Conservation (phyloP, 768 basidiomycete genomes). For the Megacollybia marginata region DNA sequence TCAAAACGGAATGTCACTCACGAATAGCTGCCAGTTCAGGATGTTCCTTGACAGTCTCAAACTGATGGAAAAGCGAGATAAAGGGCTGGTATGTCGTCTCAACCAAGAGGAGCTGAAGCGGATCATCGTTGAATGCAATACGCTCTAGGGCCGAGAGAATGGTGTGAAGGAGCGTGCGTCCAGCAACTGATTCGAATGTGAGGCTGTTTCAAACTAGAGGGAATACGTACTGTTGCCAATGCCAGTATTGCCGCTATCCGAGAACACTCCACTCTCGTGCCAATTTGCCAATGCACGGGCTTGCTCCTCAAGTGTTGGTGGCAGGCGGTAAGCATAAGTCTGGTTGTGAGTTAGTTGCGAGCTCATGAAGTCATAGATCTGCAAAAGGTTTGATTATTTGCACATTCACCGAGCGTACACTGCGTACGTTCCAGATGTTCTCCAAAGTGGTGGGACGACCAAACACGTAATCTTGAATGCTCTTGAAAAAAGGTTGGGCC, state of each 20-base stretch:
- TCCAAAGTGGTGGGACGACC: constrained; percentile 59
- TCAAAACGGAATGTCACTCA: constrained; percentile 28
- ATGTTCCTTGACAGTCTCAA: constrained; percentile 49
- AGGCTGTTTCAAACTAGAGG: neutral
- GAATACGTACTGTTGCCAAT: constrained; percentile 69
- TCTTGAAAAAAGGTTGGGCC: constrained; percentile 59
- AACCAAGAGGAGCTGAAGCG: constrained; percentile 70
- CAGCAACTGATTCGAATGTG: constrained; percentile 51
- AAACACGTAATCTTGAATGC: constrained; percentile 64
- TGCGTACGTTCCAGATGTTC: constrained; percentile 71
- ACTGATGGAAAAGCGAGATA: constrained; percentile 80
- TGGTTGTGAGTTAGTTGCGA: constrained; percentile 75
- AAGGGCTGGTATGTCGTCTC: constrained; percentile 87
- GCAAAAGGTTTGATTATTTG: constrained; percentile 7
- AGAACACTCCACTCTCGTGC: constrained; percentile 76
- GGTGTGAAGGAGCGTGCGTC: constrained; percentile 68
- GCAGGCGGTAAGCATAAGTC: constrained; percentile 71
- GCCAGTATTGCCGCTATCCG: constrained; percentile 47
- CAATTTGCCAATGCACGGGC: constrained; percentile 70
- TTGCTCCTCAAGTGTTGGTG: constrained; percentile 72
- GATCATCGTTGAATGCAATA: constrained; percentile 73
- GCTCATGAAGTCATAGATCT: constrained; percentile 77
- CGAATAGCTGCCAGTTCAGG: constrained; percentile 60
- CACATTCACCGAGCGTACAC: neutral
- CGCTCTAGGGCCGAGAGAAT: constrained; percentile 66